A percentile compares a stretch with the other conserved stretches of the same genome.
phyloP scores from a whole-genome alignment of 345 rosid genomes.

The Trapa incisa region DNA sequence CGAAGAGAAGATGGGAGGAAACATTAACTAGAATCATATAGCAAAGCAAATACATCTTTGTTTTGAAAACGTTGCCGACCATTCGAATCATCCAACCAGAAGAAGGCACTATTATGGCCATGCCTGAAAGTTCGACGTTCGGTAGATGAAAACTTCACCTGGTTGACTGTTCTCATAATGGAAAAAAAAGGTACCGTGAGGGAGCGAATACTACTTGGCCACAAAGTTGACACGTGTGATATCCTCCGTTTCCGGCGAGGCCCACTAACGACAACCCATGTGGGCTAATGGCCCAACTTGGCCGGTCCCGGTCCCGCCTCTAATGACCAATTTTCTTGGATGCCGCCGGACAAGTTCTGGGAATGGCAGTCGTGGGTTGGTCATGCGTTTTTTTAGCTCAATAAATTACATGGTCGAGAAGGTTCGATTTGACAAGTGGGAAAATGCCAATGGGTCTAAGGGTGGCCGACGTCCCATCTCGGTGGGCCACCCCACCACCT shows the following conservation, averaged over 20 bases:
- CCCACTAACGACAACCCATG: slow-evolving; percentile 16
- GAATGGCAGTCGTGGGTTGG: too few relatives aligned
- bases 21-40: not conserved
- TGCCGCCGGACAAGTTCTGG: too few relatives aligned
- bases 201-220: not conserved
- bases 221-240: slow-evolving; percentile 14
- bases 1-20: not conserved
- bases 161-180: too few relatives aligned
- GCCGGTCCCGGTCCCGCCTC: slow-evolving; percentile 16
- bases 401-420: too few relatives aligned
- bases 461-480: not conserved
- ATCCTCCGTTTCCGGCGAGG: slow-evolving; percentile 8
- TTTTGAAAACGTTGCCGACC: not conserved
- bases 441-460: too few relatives aligned
- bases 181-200: too few relatives aligned
- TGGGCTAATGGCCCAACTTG: slow-evolving; percentile 1
- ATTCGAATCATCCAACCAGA: not conserved
- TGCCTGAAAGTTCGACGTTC: not conserved
- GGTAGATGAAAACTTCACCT: too few relatives aligned
- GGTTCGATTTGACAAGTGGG: not conserved
- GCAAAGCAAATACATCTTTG: not conserved
- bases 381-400: too few relatives aligned
- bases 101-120: not conserved
- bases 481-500: not conserved
- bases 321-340: not conserved